phyloP scores from a whole-genome alignment of 2,329 filamentous ascomycete genomes.

The Venturia pyrina region DNA sequence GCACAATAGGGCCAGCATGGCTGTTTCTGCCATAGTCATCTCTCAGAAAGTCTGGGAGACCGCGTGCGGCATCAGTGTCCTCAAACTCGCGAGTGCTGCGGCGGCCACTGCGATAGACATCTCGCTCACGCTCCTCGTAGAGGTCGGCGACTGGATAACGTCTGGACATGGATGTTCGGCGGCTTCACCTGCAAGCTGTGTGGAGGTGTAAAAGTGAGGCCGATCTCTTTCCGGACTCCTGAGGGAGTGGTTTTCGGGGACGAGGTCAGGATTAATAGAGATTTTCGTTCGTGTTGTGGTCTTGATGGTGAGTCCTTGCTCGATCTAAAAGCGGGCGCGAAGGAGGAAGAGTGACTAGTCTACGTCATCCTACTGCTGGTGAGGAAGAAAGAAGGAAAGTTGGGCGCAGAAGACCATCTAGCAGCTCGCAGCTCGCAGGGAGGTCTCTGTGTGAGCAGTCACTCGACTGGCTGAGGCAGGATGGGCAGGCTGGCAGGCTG shows the following conservation, averaged over 20 bases:
- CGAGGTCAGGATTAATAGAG: not conserved
- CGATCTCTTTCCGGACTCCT: not conserved
- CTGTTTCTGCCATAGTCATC: constrained; percentile 38
- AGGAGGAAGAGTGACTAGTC: not conserved
- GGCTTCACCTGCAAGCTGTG: constrained; percentile 2
- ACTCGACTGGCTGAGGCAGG: not conserved
- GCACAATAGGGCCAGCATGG: constrained; percentile 33
- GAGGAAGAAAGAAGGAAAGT: constrained; percentile 2
- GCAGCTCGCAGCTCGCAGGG: not conserved
- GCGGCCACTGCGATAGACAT: constrained; percentile 34
- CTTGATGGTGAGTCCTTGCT: not conserved
- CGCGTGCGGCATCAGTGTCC: constrained; percentile 35
- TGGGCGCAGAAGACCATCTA: not conserved
- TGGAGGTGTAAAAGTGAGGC: not conserved
- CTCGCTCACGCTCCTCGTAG: constrained; percentile 40
- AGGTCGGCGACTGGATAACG: constrained; percentile 37
- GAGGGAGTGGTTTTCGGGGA: not conserved
- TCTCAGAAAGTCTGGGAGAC: constrained; percentile 38
- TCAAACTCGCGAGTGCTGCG: constrained; percentile 35
- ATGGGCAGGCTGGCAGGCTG: too few relatives aligned
- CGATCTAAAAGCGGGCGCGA: not conserved
- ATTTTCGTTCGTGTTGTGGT: constrained; percentile 4
- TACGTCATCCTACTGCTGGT: constrained; percentile 2
- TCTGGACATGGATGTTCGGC: constrained; percentile 25
- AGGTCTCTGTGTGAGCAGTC: not conserved